phyloP scores from a whole-genome alignment of 331 rosid species.

The Stylosanthes scabra region DNA sequence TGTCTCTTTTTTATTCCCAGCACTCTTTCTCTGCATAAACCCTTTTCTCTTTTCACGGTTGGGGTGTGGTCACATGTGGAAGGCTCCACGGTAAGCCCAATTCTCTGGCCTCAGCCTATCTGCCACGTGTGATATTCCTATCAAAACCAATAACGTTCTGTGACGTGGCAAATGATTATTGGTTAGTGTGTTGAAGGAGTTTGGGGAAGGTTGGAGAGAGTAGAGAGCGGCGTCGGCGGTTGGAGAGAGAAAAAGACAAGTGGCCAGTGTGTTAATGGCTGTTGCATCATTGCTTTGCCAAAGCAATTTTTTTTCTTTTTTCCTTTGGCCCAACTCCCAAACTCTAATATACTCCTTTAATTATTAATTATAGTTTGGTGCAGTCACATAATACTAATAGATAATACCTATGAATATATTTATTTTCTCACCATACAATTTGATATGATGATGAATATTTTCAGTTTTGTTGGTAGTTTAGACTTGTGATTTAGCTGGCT shows the following conservation, averaged over 20 bases:
- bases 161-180: conserved; percentile 24
- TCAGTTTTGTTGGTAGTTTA: neutral
- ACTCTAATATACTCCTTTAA: too few relatives aligned
- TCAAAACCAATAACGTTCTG: neutral
- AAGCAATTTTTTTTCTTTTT: neutral
- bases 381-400: neutral
- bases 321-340: conserved; percentile 18
- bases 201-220: conserved; percentile 28
- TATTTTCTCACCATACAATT: neutral
- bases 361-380: neutral
- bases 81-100: neutral
- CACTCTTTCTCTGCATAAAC: conserved; percentile 1
- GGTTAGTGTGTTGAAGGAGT: neutral
- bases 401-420: conserved; percentile 3
- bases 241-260: conserved; percentile 49
- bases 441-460: neutral
- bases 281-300: conserved; percentile 39
- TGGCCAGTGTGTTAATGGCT: conserved; percentile 37
- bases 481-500: neutral
- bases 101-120: neutral
- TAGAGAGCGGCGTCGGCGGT: conserved; percentile 47
- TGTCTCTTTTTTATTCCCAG: conserved; percentile 19
- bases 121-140: conserved; percentile 5
- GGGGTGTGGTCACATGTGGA: conserved; percentile 10
- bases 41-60: neutral